Conservation (phyloP, 2,329 filamentous ascomycete species). For the Parastagonospora avenae region DNA sequence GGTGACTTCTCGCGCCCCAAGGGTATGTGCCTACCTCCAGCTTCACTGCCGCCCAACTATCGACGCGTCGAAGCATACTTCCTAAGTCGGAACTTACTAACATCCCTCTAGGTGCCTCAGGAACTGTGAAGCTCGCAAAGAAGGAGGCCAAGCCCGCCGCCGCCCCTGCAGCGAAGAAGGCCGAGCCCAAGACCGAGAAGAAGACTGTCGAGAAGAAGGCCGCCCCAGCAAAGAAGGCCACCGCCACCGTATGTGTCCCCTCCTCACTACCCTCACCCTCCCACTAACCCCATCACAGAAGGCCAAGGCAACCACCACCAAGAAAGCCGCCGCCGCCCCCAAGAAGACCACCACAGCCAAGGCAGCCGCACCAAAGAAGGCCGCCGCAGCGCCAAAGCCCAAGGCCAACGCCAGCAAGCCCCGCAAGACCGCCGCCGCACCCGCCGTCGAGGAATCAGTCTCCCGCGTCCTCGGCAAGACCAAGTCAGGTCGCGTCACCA, state of each 20-base stretch:
- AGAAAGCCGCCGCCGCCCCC: slow-evolving; percentile 26
- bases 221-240: slow-evolving; percentile 28
- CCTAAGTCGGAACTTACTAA: slow-evolving; percentile 17
- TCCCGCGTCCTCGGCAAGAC: slow-evolving; percentile 74
- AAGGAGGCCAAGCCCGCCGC: slow-evolving; percentile 59
- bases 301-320: slow-evolving; percentile 29
- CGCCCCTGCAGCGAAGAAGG: slow-evolving; percentile 30
- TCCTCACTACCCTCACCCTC: neutral
- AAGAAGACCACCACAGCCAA: slow-evolving; percentile 36
- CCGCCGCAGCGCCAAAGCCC: slow-evolving; percentile 36
- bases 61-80: neutral
- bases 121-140: slow-evolving; percentile 91
- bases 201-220: slow-evolving; percentile 31
- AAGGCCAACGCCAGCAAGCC: slow-evolving; percentile 55
- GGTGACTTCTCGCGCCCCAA: slow-evolving; percentile 88
- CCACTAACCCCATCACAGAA: slow-evolving; percentile 29
- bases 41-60: neutral
- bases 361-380: slow-evolving; percentile 41
- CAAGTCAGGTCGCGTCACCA: slow-evolving; percentile 84
- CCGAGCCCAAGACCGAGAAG: slow-evolving; percentile 41
- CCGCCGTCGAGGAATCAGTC: slow-evolving; percentile 71
- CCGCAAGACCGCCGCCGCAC: slow-evolving; percentile 59
- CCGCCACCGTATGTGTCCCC: slow-evolving; percentile 28
- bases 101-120: slow-evolving; percentile 70
- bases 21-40: slow-evolving; percentile 63